phyloP scores from a whole-genome alignment of 1,139 yeast species.

The Pichiaceae sp. region DNA sequence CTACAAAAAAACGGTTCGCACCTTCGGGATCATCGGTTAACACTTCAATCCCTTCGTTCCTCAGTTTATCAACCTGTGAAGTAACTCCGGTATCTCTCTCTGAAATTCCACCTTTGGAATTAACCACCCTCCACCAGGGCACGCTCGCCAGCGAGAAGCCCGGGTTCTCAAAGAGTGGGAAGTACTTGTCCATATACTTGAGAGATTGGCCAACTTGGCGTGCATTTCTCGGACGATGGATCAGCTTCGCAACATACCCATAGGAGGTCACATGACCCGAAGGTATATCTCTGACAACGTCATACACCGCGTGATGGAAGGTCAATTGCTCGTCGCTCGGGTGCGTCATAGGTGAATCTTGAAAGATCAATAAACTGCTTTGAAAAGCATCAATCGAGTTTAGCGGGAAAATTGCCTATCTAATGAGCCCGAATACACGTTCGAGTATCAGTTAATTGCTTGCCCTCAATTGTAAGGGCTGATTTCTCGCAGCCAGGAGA shows the following conservation, averaged over 20 bases:
- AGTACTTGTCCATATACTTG: slow-evolving; percentile 32
- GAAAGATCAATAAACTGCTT: too few relatives aligned
- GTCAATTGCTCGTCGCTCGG: slow-evolving; percentile 41
- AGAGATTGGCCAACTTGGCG: slow-evolving; percentile 69
- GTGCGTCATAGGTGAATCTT: background rate
- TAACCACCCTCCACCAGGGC: slow-evolving; percentile 81
- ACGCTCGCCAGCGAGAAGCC: slow-evolving; percentile 20
- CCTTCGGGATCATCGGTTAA: slow-evolving; percentile 3
- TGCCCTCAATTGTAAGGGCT: too few relatives aligned
- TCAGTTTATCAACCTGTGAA: slow-evolving; percentile 39
- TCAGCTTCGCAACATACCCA: slow-evolving; percentile 61
- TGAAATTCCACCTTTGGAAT: slow-evolving; percentile 54
- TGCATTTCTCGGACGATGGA: slow-evolving; percentile 56
- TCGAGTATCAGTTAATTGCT: too few relatives aligned
- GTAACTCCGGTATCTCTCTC: slow-evolving; percentile 41
- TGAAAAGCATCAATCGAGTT: too few relatives aligned
- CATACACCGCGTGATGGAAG: slow-evolving; percentile 56
- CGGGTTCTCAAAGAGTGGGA: slow-evolving; percentile 2
- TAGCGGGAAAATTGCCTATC: too few relatives aligned
- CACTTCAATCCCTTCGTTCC: slow-evolving; percentile 42
- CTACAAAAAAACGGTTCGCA: background rate
- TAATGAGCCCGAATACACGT: too few relatives aligned
- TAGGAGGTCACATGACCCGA: slow-evolving; percentile 61
- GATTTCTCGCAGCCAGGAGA: too few relatives aligned
- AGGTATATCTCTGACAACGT: slow-evolving; percentile 47